Conservation (phyloP, 768 basidiomycete species). For the Trametes coccinea region DNA sequence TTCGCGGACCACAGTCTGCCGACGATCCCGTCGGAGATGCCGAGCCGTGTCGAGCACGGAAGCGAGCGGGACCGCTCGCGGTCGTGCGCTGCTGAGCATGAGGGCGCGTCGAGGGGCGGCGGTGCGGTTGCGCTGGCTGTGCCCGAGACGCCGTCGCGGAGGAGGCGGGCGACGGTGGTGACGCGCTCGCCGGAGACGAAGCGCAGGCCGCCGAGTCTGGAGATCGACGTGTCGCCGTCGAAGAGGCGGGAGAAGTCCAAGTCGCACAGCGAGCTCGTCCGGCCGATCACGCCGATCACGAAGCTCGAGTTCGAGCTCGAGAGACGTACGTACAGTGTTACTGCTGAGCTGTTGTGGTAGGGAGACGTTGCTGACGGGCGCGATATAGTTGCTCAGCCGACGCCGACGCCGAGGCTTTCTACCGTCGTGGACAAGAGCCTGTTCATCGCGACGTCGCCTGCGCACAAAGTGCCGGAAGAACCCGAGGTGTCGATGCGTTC, state of each 20-base stretch:
- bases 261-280: conserved; percentile 63
- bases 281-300: conserved; percentile 67
- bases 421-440: conserved; percentile 67
- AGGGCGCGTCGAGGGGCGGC: neutral
- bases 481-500: conserved; percentile 39
- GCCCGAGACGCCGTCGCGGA: conserved; percentile 37
- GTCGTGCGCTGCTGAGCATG: neutral
- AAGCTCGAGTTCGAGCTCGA: conserved; percentile 65
- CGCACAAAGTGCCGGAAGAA: conserved; percentile 47
- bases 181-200: conserved; percentile 55
- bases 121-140: conserved; percentile 17
- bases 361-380: neutral
- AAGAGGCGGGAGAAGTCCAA: conserved; percentile 66
- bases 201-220: conserved; percentile 24
- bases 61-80: neutral
- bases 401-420: conserved; percentile 50
- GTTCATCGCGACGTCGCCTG: conserved; percentile 58
- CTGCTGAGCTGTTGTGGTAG: neutral
- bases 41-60: conserved; percentile 17
- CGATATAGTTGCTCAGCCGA: conserved; percentile 26
- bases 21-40: conserved; percentile 29
- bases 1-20: conserved; percentile 24
- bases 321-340: conserved; percentile 47
- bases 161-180: conserved; percentile 65
- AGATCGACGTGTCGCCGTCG: conserved; percentile 57